Base-by-base conservation (phyloP, 768 basidiomycete genomes). In the Leccinum disarticulatum region DNA sequence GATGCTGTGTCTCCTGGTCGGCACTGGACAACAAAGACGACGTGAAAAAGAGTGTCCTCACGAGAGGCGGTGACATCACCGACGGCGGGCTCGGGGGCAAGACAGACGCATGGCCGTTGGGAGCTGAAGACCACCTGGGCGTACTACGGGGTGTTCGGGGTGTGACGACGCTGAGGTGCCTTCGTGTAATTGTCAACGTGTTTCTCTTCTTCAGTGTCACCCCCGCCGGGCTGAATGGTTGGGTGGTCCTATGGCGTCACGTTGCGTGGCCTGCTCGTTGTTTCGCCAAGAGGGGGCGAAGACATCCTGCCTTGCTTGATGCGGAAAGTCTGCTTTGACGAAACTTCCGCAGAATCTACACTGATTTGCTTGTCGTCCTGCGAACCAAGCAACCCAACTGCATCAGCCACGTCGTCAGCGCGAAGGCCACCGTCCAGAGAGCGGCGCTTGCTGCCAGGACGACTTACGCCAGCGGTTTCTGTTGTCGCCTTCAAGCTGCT, bases 61-160 rank as follows among this genome's bases (percentile, higher is more conserved):
- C 81, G 57, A 88, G 75, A 1, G 82, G 79, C 1, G 83, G 82
- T 11, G 82, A 87, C 70, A 76, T 83, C 36, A 88, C 70, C 59
- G 78, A 77, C 2, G 84, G 77, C 0, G 87, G 87, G 61, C 84
- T 86, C 27, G 75, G 75, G 0, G 85, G 84, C 3, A 88, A 76
- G 22, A 81, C 64, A 3, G 74, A 75, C 10, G 73, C 72, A 51
- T 79, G 77, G 27, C 63, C 53, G 36, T 73, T 70, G 25, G 67
- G 55, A 51, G 59, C 60, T 17, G 60, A 67, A 36, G 59, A 61
- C 19, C 58, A 54, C 38, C 61, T 61, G 30, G 63, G 61, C 11
- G 27, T 0, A 55, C 51, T 33, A 7, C 43, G 35, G 10, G 33
- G 36, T 15, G 62, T 41, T 43, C 59, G 75, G 57, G 11, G 69